Conservation (phyloP, 352 stramenopile species). For the Pythium insidiosum region DNA sequence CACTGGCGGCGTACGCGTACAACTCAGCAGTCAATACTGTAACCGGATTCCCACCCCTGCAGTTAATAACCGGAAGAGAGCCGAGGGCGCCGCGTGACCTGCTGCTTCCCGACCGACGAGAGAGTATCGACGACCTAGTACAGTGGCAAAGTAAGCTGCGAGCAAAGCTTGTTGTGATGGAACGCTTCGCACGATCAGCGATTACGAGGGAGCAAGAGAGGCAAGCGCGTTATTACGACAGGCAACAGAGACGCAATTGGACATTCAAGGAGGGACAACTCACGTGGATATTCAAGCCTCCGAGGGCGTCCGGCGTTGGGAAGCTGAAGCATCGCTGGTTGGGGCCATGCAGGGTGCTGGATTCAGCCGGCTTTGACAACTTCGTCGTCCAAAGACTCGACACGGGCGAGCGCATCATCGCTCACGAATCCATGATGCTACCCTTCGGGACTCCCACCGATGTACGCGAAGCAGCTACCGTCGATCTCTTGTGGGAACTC, state of each 20-base stretch:
- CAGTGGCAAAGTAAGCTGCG: background rate
- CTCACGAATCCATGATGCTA: background rate
- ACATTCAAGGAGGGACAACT: background rate
- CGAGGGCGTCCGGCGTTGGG: background rate
- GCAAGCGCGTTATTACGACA: slow-evolving; percentile 1
- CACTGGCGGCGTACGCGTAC: background rate
- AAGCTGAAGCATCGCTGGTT: background rate
- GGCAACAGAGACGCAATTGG: background rate
- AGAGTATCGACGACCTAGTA: background rate
- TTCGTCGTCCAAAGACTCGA: background rate
- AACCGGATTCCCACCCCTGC: background rate
- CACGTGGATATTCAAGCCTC: too few relatives aligned
- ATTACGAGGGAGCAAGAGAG: background rate
- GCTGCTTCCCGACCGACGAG: background rate
- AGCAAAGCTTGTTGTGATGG: background rate
- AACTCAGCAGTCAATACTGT: background rate
- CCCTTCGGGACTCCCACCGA: background rate
- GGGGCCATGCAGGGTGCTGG: background rate
- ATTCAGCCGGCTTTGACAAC: background rate
- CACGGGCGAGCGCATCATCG: background rate
- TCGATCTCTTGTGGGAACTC: background rate
- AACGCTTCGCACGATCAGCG: background rate
- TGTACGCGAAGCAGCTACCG: background rate
- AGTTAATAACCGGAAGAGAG: background rate
- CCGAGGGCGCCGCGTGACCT: background rate